Evolutionary conservation across 129 eudicot genomes (phyloP).

Genomic region (carrot (Daucus carota)): DNA sequence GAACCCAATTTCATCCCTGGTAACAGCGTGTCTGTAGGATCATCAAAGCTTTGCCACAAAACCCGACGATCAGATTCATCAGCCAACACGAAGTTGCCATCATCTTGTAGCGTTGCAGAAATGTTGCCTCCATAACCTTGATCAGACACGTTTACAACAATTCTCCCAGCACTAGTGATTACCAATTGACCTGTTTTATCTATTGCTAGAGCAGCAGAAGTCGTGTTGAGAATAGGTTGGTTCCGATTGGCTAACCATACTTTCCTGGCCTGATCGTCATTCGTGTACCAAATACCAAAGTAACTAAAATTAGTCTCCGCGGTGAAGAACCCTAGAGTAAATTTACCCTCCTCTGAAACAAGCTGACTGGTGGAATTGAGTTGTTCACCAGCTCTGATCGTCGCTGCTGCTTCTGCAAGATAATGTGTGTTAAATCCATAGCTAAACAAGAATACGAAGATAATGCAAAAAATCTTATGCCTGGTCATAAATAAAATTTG

Average conservation of each 20-base stretch:
- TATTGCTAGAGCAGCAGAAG: background rate
- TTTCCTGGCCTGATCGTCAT: background rate
- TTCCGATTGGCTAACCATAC: constrained; percentile 23
- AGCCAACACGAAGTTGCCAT: constrained; percentile 10
- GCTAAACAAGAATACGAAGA: background rate
- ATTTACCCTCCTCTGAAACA: constrained; percentile 14
- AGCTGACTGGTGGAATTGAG: constrained; percentile 1
- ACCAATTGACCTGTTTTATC: constrained; percentile 1
- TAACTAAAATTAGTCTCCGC: background rate
- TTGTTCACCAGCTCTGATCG: constrained; percentile 9
- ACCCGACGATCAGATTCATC: constrained; percentile 3
- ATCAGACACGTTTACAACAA: background rate
- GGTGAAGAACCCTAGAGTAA: constrained; percentile 20
- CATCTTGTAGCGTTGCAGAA: constrained; percentile 5
- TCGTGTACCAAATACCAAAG: constrained; percentile 23
- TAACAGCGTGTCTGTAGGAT: constrained; percentile 22
- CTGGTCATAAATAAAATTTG: background rate
- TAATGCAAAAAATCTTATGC: background rate
- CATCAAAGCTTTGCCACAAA: constrained; percentile 33
- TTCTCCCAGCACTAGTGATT: background rate
- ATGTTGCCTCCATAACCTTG: background rate
- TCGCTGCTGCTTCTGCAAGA: background rate
- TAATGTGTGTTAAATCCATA: background rate
- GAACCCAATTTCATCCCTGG: constrained; percentile 27
- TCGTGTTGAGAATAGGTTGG: background rate